Base-by-base conservation (phyloP, 441 rosid species). In the Populus tomentosa region DNA sequence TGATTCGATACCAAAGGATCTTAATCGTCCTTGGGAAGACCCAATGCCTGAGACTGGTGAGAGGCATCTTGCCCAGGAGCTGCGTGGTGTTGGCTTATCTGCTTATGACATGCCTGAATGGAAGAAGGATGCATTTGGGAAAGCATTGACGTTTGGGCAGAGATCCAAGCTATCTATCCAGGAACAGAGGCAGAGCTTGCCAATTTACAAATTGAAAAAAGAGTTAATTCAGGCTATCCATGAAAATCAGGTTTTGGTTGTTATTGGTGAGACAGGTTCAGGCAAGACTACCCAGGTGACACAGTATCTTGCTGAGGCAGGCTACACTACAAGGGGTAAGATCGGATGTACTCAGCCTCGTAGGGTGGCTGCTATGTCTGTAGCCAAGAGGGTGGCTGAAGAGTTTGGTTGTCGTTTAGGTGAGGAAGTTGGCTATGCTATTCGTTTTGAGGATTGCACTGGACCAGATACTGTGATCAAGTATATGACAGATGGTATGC, bases 401-500 rank as follows among this genome's bases (percentile, higher is more conserved):
- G 98, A 92, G 86, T 92, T 92, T 79, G 97, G 96, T 64, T 91
- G 93, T 75, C 93, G 93, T 21, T 80, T 92, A 63, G 96, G 97
- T 23, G 95, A 94, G 81, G 97, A 92, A 75, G 94, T 92, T 72
- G 97, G 95, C 40, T 92, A 91, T 83, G 93, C 93, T 2, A 90
- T 92, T 78, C 88, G 95, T 46, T 91, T 94, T 79, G 98, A 93
- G 83, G 96, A 93, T 84, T 91, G 97, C 75, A 93, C 97, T 40
- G 94, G 96, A 82, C 94, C 96, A 36, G 97, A 93, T 67, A 91
- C 97, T 35, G 96, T 90, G 77, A 90, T 93, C 84, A 93, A 91
- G 83, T 94, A 92, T 83, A 94, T 91, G 97, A 94, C 98, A 69
- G 96, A 94, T 83, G 96, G 96, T 82, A 90, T 91, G 94, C 94